Base-by-base conservation (phyloP, 2,329 filamentous ascomycete genomes). In the Ascochyta rabiei region DNA sequence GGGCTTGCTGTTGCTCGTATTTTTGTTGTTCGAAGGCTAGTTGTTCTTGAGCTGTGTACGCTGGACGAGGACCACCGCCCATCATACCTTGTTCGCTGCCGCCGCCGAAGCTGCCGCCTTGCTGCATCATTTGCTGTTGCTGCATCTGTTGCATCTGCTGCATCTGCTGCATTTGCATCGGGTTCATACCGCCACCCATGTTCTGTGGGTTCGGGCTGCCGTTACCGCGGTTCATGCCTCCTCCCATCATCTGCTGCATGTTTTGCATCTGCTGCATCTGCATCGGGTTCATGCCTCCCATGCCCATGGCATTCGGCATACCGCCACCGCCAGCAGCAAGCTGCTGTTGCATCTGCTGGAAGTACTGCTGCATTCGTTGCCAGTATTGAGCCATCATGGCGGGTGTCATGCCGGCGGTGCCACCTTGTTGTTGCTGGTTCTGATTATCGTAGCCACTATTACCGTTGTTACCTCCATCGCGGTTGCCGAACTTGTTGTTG, bases 321-420 rank as follows among this genome's bases (percentile, higher is more conserved):
- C 68, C 65, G 51, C 70, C 74, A 67, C 75, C 64, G 47, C 76
- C 75, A 66, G 73, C 60, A 43, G 88, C 89, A 84, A 96, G 91
- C 72, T 95, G 89, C 69, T 93, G 90, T 76, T 96, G 92, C 91
- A 96, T 95, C 84, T 96, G 88, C 53, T 88, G 83, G 76, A 97
- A 96, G 77, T 96, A 96, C 74, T 96, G 91, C 76, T 99, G 95
- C 93, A 99, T 98, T 42, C 93, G 87, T 75, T 96, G 91, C 86
- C 95, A 96, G 78, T 98, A 97, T 75, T 97, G 93, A 2, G 95
- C 95, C 92, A 98, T 97, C 81, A 96, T 88, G 70, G 96, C 92
- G 0, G 93, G 93, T 18, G 90, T 96, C 90, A 98, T 96, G 59
- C 89, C 88, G 26, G 57, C 67, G 43, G 64, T 69, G 52, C 72